A percentile compares a stretch with the other conserved stretches of the same genome.
Conservation (phyloP, 805 yeast genomes). For the Vanderwaltozyma yarrowii region DNA sequence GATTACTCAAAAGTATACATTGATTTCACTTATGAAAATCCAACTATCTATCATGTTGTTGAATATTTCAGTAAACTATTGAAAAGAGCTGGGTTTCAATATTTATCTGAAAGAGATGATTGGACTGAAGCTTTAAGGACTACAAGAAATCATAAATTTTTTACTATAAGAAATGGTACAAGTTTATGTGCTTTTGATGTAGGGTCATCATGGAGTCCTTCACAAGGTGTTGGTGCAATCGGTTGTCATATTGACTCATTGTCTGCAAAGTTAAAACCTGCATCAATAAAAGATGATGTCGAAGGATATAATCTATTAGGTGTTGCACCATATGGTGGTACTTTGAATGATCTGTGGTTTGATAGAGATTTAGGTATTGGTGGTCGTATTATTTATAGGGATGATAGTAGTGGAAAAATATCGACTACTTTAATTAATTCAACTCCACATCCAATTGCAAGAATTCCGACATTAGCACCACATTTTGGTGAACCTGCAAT, state of each 20-base stretch:
- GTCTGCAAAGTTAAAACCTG: slow-evolving; percentile 61
- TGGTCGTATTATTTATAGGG: slow-evolving; percentile 56
- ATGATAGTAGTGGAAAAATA: slow-evolving; percentile 28
- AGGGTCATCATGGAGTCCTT: slow-evolving; percentile 57
- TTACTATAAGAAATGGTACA: slow-evolving; percentile 59
- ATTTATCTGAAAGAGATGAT: slow-evolving; percentile 48
- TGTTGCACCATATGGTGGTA: slow-evolving; percentile 77
- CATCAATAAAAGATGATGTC: slow-evolving; percentile 45
- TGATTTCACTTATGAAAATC: slow-evolving; percentile 60
- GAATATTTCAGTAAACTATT: slow-evolving; percentile 39
- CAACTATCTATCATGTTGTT: slow-evolving; percentile 70
- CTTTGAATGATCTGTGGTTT: slow-evolving; percentile 56
- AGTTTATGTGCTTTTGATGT: slow-evolving; percentile 59
- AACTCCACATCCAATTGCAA: slow-evolving; percentile 62
- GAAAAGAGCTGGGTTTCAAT: slow-evolving; percentile 50
- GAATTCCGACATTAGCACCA: slow-evolving; percentile 77
- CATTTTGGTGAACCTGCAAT: slow-evolving; percentile 67
- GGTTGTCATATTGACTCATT: slow-evolving; percentile 74
- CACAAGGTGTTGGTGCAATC: slow-evolving; percentile 55
- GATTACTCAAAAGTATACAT: slow-evolving; percentile 32
- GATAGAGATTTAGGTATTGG: slow-evolving; percentile 83
- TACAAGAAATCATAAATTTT: slow-evolving; percentile 34
- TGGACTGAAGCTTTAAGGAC: slow-evolving; percentile 18
- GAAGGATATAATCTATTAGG: slow-evolving; percentile 75
- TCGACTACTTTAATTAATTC: slow-evolving; percentile 42